Base-by-base conservation (phyloP, 306 rosid genomes). In the Luffa acutangula region DNA sequence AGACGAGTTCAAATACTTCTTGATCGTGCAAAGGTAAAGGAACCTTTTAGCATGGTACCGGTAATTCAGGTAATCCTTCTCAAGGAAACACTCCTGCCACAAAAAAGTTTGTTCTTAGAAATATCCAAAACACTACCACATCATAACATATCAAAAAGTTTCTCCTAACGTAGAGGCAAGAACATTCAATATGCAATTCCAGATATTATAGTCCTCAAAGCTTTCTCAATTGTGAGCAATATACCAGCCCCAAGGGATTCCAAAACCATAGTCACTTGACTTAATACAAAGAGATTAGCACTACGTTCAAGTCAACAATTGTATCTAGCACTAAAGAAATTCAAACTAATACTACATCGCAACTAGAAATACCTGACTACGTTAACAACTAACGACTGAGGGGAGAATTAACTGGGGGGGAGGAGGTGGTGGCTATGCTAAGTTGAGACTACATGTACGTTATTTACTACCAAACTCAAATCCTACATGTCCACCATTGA, bases 51-150 rank as follows among this genome's bases (percentile, higher is more conserved):
- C 97, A 81, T 92, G 90, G 78, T 95, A 95, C 56, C 97, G 86
- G 77, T 93, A 87, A 87, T 95, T 95, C 79, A 95, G 86, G 85
- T 95, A 95, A 80, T 95, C 98, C 83, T 95, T 95, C 92, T 91
- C 97, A 5, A 81, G 93, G 80, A 95, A 92, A 83, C 97, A 90
- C 81, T 90, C 97, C 99, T 95, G 85, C 75, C 81, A 83, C 70
- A 25, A 66, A 72, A 65, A 82, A 46, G 49, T 51, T 25, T 33
- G 34, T 34, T 31, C 48, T 1, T 43, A 71, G 62, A 34, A 46
- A 64, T 3, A 83, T 21, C 64, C 48, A 78, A 77, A 65, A n/a
- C 15, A 39, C 25, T 65, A 65, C 46, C 11, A 64, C 45, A 7
- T 36, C 71, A 15, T 36, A 36, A 64, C 7, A 36, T 36, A 64